Percentiles rank a stretch among this genome's conserved stretches.
phyloP scores from a whole-genome alignment of 1,139 yeast species.

The Saccharomyces hybrid region DNA sequence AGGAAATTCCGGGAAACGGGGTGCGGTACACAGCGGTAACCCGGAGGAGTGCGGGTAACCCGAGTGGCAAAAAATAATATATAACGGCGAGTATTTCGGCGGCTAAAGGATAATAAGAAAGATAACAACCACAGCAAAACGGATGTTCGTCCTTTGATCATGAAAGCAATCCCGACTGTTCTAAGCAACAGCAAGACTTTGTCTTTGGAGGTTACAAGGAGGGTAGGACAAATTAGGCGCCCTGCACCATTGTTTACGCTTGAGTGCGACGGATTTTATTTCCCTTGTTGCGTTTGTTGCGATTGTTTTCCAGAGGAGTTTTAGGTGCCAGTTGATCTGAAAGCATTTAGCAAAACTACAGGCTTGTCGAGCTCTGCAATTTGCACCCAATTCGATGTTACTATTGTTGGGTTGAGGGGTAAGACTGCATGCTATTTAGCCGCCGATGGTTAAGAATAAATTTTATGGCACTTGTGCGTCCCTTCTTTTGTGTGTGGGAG shows the following conservation, averaged over 20 bases:
- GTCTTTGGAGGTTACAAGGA: neutral
- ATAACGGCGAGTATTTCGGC: neutral
- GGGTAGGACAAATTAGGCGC: neutral
- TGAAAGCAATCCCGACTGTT: neutral
- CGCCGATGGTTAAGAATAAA: neutral
- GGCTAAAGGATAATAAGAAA: neutral
- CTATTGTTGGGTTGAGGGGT: neutral
- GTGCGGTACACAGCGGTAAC: neutral
- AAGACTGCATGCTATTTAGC: neutral
- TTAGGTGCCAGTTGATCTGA: neutral
- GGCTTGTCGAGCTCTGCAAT: neutral
- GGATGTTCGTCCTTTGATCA: neutral
- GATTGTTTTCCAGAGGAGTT: neutral
- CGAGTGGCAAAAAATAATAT: neutral
- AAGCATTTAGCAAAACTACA: neutral
- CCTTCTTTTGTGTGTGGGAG: neutral
- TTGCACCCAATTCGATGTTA: neutral
- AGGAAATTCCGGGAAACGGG: neutral
- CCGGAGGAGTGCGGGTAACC: neutral
- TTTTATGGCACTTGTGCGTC: neutral
- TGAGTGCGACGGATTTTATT: neutral
- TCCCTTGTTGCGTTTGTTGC: neutral
- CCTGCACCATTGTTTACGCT: neutral
- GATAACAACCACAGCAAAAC: no score
- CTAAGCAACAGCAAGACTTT: neutral